Base-by-base conservation (phyloP, 371 early-diverging fungal species). In the Mortierella sp. region DNA sequence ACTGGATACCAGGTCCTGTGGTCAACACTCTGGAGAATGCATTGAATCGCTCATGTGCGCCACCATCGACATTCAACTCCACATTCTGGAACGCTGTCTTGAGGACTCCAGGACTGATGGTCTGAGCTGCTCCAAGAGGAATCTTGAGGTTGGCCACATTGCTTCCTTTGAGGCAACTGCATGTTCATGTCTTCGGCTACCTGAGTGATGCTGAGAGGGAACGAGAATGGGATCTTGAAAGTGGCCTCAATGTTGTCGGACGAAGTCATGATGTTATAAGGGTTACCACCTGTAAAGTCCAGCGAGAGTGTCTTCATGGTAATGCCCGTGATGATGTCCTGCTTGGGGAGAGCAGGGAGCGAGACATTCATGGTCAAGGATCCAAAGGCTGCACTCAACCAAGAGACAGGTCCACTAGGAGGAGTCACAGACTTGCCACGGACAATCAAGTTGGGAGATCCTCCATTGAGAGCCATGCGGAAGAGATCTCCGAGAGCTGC, bases 371-470 rank as follows among this genome's bases (percentile, higher is more conserved):
- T 83, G 21, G 68, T 81, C 57, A 89, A 74, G 5, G 86, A 69
- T 57, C 81, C 72, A 83, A 89, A 87, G 50, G 86, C 89, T 65
- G 81, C 57, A 28, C 81, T 83, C 44, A 89, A 75, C 88, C 89
- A 89, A 25, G 82, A 71, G 57, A 87, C 87, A 52, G 83, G 83
- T 7, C 88, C 87, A 46, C 74, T 79, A 2, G 83, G 74, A 51
- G 86, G 86, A 46, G 84, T 83, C n/a, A 81, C 87, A 58, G 83
- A 85, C 25, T 81, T 70, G 66, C 88, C 88, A 64, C 81, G 68
- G 56, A 87, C 84, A 21, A 79, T 81, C 58, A 88, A 51, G 57
- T 60, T 62, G 21, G 83, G 77, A 9, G 77, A 64, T 14, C 84
- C 77, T 48, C 84, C 87, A 30, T 66, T 69, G 60, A 89, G 68